phyloP scores from a whole-genome alignment of 2,329 filamentous ascomycete species.

The Tolypocladium ophioglossoides region DNA sequence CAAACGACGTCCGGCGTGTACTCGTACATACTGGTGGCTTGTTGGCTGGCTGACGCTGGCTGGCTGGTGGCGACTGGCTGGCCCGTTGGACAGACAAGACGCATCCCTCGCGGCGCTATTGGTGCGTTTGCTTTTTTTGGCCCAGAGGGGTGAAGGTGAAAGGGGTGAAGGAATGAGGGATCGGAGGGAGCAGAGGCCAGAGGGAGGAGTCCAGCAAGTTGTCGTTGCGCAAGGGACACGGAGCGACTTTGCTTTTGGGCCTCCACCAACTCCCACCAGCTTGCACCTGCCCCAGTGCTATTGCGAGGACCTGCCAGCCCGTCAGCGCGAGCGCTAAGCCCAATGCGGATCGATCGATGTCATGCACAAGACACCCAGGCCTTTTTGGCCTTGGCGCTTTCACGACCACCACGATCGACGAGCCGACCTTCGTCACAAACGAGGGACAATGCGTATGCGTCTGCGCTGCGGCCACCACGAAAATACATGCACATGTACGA shows the following conservation, averaged over 20 bases:
- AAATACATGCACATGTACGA: too few relatives aligned
- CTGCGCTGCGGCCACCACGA: not conserved
- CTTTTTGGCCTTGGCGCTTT: not conserved
- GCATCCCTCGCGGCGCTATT: not conserved
- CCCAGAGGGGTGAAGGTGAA: not conserved
- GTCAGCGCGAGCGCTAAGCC: not conserved
- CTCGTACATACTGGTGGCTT: not conserved
- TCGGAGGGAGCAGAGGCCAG: not conserved
- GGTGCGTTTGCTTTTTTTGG: not conserved
- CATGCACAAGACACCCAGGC: too few relatives aligned
- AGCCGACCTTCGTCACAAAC: not conserved
- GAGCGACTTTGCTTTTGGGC: conserved; percentile 1
- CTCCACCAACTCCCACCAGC: not conserved
- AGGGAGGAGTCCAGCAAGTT: not conserved
- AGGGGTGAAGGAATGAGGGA: not conserved
- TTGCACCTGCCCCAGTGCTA: too few relatives aligned
- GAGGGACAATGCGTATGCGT: not conserved
- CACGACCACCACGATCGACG: not conserved
- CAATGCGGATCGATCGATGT: not conserved
- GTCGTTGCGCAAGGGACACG: conserved; percentile 7
- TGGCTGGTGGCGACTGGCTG: not conserved
- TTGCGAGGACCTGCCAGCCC: too few relatives aligned
- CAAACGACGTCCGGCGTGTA: too few relatives aligned
- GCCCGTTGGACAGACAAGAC: not conserved
- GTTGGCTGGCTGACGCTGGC: not conserved